Base-by-base conservation (phyloP, 192 early-diverging fungal genomes). In the Coemansia sp. region DNA sequence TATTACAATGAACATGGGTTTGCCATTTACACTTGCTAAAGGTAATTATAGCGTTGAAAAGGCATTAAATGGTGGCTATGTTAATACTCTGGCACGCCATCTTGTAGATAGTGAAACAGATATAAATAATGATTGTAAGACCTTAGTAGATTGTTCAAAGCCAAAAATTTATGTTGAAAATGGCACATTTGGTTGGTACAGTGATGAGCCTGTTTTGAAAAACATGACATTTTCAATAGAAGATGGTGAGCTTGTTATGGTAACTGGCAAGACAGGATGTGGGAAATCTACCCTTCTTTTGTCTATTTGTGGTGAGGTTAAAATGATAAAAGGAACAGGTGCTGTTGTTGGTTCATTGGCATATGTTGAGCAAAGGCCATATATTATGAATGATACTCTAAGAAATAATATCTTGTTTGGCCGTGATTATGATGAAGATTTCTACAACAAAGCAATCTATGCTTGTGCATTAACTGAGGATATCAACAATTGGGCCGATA, bases 251-350 rank as follows among this genome's bases (percentile, higher is more conserved):
- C 84, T 97, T 15, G 89, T 91, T 3, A 93, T 89, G 1, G 73
- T 97, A 21, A 87, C 90, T 15, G 95, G 95, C 1, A 74, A 85
- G 0, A 92, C 94, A n/a, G 95, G 92, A 4, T 79, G 84, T 13
- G 94, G 94, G 45, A 97, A 97, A 67, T 91, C 90, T 0, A 89
- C 91, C 2, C 74, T 97, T 9, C 73, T 97, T 0, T 85, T 87
- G 46, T 88, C 92, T 6, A 73, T 97, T 51, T 85, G 94, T 32
- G 92, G 94, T 9, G 92, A 95, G 66, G 90, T 92, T 81, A 85
- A 83, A 59, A 83, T 85, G 56, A 64, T 66, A 1, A 10, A 22
- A 8, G 77, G 77, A 4, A 26, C 57, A 5, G 85, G 93, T 1
- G 62, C 73, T 1, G 81, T 92, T 12, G 76, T 82, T 13, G 91